Percentiles rank a stretch among this genome's conserved stretches.
These are phyloP conservation scores for Stemphylium vesicarium DNA, from an alignment of 2,329 filamentous ascomycete genomes.

Conservation along the genomic window DNA sequence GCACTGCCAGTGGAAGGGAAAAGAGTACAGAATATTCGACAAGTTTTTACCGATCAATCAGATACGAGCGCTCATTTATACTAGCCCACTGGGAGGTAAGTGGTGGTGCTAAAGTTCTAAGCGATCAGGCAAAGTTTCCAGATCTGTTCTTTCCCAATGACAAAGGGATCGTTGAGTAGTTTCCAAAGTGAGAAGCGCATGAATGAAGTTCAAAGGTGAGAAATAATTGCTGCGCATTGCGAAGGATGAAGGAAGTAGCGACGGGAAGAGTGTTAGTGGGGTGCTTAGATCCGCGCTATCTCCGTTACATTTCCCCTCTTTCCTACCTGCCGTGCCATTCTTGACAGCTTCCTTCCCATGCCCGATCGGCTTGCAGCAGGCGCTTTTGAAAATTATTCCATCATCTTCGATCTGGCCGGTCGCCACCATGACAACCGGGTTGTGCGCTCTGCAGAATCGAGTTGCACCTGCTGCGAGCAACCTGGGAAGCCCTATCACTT, in stretches of 20 bases:
- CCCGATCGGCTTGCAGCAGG: too few relatives aligned
- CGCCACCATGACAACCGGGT: too few relatives aligned
- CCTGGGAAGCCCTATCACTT: too few relatives aligned
- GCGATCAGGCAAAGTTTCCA: too few relatives aligned
- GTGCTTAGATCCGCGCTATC: background rate
- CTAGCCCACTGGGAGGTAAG: background rate
- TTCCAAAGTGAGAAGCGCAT: background rate
- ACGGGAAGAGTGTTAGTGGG: background rate
- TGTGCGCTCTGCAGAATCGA: too few relatives aligned
- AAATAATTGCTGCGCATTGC: background rate
- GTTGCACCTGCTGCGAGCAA: too few relatives aligned
- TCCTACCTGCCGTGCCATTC: background rate
- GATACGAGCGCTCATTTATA: too few relatives aligned
- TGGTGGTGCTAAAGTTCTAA: background rate
- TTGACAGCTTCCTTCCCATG: background rate
- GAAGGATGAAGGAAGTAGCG: background rate
- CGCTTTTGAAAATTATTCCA: too few relatives aligned
- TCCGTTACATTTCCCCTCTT: background rate
- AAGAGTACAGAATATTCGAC: background rate
- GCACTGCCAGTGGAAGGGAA: background rate
- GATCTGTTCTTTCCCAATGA: too few relatives aligned
- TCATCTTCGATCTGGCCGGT: too few relatives aligned
- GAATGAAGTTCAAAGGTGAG: background rate
- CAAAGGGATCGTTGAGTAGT: background rate
- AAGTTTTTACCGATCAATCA: too few relatives aligned